A percentile compares a stretch with the other conserved stretches of the same genome.
Evolutionary conservation across 257 asterid species (phyloP).

Genomic region (Solanum chmielewskii): DNA sequence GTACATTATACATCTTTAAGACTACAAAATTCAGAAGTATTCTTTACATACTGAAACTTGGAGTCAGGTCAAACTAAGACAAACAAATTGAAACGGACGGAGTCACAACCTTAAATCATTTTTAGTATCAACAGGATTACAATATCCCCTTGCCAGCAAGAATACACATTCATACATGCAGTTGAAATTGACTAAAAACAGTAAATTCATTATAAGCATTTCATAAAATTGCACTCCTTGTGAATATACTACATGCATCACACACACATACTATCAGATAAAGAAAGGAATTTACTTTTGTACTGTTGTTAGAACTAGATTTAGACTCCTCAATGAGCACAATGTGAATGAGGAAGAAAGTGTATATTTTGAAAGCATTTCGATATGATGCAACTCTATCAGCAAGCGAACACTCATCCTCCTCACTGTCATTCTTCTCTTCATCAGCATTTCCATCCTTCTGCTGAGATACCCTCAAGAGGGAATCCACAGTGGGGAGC

Average conservation of each 20-base stretch:
- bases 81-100: not conserved
- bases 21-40: not conserved
- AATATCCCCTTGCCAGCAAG: not conserved
- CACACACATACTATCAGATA: not conserved
- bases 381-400: constrained; percentile 71
- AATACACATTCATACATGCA: not conserved
- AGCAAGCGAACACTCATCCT: constrained; percentile 23
- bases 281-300: constrained; percentile 36
- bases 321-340: constrained; percentile 58
- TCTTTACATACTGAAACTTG: not conserved
- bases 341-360: constrained; percentile 74
- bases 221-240: not conserved
- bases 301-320: constrained; percentile 21
- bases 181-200: not conserved
- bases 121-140: not conserved
- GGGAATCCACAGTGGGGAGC: constrained; percentile 72
- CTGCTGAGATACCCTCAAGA: constrained; percentile 22
- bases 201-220: not conserved
- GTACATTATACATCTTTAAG: not conserved
- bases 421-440: constrained; percentile 25
- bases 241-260: not conserved
- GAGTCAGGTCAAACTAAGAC: not conserved
- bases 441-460: constrained; percentile 24
- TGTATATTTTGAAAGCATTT: constrained; percentile 82
- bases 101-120: not conserved